Percentiles rank a stretch among this genome's conserved stretches.
phyloP scores from a whole-genome alignment of 75 land plant genomes.

The Pinus taeda region DNA sequence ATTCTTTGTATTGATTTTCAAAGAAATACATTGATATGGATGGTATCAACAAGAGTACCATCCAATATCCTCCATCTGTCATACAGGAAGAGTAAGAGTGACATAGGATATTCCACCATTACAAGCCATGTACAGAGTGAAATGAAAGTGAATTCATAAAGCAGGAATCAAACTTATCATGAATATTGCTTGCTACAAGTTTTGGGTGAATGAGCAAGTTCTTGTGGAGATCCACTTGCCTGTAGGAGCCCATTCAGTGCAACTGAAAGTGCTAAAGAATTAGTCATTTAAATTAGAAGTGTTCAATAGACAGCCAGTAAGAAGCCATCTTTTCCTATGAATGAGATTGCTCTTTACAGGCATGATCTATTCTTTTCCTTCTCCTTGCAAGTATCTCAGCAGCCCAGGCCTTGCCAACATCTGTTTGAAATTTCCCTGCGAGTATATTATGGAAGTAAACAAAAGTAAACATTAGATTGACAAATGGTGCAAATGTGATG shows the following conservation, averaged over 20 bases:
- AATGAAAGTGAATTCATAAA: not conserved
- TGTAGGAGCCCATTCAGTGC: not conserved
- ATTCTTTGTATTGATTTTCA: too few species aligned
- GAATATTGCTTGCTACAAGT: not conserved
- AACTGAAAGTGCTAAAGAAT: not conserved
- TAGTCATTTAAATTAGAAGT: not conserved
- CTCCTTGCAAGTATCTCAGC: slow-evolving; percentile 32
- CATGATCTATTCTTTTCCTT: slow-evolving; percentile 13
- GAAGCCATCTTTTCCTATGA: not conserved
- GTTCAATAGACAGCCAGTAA: not conserved
- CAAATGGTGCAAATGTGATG: not conserved
- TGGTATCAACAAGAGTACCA: too few species aligned
- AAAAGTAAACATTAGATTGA: not conserved
- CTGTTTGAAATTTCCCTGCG: slow-evolving; percentile 39
- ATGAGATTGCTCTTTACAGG: not conserved
- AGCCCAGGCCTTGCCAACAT: slow-evolving; percentile 37
- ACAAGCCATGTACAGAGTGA: not conserved
- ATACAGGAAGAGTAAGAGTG: too few species aligned
- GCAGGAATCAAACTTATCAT: not conserved
- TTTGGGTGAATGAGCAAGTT: not conserved
- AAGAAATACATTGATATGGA: too few species aligned
- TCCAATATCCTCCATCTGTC: too few species aligned
- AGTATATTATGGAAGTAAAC: not conserved
- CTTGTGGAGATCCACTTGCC: not conserved
- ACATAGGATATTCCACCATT: not conserved